Evolutionary conservation across 2,329 filamentous ascomycete species (phyloP).

Genomic region (Thelonectria rubi): DNA sequence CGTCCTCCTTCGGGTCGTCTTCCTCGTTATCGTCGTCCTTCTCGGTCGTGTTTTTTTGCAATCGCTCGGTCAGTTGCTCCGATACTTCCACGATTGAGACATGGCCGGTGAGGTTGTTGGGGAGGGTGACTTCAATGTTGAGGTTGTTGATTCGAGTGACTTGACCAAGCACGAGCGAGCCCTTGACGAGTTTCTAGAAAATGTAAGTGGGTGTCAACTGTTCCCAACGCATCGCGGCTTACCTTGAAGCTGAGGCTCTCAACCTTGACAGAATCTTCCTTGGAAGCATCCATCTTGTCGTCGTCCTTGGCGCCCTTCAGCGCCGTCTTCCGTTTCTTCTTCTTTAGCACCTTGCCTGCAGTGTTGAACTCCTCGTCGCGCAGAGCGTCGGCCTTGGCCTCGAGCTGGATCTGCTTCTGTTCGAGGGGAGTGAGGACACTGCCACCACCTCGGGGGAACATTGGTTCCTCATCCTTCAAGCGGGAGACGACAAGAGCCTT

Average conservation of each 20-base stretch:
- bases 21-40: constrained; percentile 57
- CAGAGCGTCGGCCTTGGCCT: constrained; percentile 90
- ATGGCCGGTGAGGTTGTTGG: constrained; percentile 92
- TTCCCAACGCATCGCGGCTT: constrained; percentile 37
- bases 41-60: constrained; percentile 72
- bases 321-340: constrained; percentile 67
- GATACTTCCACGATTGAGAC: constrained; percentile 94
- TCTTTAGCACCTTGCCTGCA: constrained; percentile 54
- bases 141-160: constrained; percentile 82
- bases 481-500: constrained; percentile 54
- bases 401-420: constrained; percentile 93
- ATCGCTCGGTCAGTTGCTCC: constrained; percentile 75
- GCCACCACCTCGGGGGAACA: constrained; percentile 92
- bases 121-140: constrained; percentile 82
- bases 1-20: constrained; percentile 62
- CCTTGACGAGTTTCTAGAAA: constrained; percentile 78
- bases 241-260: constrained; percentile 93
- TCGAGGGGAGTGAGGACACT: constrained; percentile 92
- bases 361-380: constrained; percentile 80
- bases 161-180: constrained; percentile 88
- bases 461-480: constrained; percentile 80
- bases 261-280: constrained; percentile 72
- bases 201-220: constrained; percentile 37
- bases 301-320: constrained; percentile 52
- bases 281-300: constrained; percentile 51